Base-by-base conservation (phyloP, 306 rosid genomes). In the Herpetospermum pedunculosum region DNA sequence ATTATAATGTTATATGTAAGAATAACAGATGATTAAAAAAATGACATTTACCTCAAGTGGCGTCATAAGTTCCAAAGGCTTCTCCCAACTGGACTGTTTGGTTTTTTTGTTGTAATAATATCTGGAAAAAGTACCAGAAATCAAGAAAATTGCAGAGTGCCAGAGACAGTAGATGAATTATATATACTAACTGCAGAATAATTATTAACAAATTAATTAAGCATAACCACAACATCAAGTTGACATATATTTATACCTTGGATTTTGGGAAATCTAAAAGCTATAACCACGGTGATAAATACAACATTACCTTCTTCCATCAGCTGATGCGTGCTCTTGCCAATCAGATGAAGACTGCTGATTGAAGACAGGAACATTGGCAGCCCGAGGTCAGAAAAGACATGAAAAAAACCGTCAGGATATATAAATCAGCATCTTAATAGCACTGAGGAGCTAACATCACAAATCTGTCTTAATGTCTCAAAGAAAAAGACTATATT, bases 81-180 rank as follows among this genome's bases (percentile, higher is more conserved):
- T 94, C 79, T 94, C 99, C 99, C 99, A 94, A 81, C 90, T 88
- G 70, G 99, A 91, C 77, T 91, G 97, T 75, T 87, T 89, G 19
- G 97, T 88, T 83, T 84, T 91, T 84, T 83, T 91, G 84, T 94
- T 94, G 90, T 91, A 91, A 82, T 94, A 91, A 81, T 94, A 94
- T 77, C 99, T 94, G 85, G 64, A 19, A 72, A 7, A 80, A 58
- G 3, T 1, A 2, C 9, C 48, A 57, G 15, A 52, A 52, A 49
- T 72, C 29, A 29, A 30, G 30, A 72, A 70, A 73, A 5, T 14
- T 41, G 77, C 49, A 63, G 40, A 77, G 64, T 4, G 34, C 79
- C 54, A 79, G 28, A 73, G 74, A 30, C 12, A 32, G 14, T 18
- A n/a, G 6, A 1, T 28, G 23, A n/a, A 48, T 32, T 5, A 50